Base-by-base conservation (phyloP, 768 basidiomycete species). In the Panaeolus papilionaceus region DNA sequence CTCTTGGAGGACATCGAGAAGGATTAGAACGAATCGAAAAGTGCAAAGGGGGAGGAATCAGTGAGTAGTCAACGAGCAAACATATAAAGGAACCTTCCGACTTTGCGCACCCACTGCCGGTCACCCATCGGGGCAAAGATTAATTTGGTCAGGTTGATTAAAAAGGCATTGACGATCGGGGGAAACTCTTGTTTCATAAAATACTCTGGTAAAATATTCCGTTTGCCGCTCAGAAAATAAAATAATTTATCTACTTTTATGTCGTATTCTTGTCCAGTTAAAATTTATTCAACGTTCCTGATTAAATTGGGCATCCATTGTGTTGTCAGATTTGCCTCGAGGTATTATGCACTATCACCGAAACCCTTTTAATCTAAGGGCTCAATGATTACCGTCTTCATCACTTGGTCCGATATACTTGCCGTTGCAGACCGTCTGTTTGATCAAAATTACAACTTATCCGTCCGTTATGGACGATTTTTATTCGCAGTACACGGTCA, bases 1-100 rank as follows among this genome's bases (percentile, higher is more conserved):
- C 93, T 89, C 81, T 94, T 95, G 69, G 92, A 93, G 73, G 92
- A 93, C 91, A 92, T 93, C 66, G 74, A 71, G 76, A 73, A 70
- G 12, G 11, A 33, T 10, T 37, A 71, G 75, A 75, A 73, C 72
- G 74, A 73, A 74, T 69, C 72, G 75, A 73, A 71, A 69, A n/a
- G 14, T 58, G 54, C 7, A 58, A 37, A 58, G 54, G 54, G 54
- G 33, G 14, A 58, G 28, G 54, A 58, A 58, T n/a, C 33, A 58
- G 28, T 16, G 54, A 58, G 33, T 23, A 1, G 54, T 58, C 16
- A 58, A 58, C 33, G 54, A 69, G 65, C 71, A 76, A 75, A 77
- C 78, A 80, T 84, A 81, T 81, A 84, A 83, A 79, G 77, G 79
- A 68, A 75, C 73, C 74, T 72, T 75, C 75, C 76, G 74, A 74